These are phyloP conservation scores for Kluyveromyces marxianus DNA, from an alignment of 1,139 yeast genomes.

Conservation along the genomic window DNA sequence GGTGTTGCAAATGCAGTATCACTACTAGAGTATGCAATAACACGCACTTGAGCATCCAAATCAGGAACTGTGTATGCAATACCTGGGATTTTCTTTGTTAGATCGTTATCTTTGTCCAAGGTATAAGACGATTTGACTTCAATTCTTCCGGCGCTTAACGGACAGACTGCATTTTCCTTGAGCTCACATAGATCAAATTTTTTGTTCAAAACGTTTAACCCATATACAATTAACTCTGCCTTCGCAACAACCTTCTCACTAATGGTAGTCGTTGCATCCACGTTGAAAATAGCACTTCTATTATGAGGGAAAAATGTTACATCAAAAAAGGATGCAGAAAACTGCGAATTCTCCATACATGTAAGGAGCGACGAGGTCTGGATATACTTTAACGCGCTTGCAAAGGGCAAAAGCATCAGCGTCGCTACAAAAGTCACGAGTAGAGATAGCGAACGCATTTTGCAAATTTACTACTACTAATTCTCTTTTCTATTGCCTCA, in stretches of 20 bases:
- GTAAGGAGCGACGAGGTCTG: conserved; percentile 71
- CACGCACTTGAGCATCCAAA: conserved; percentile 84
- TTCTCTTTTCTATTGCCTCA: too few relatives aligned
- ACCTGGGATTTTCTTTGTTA: conserved; percentile 57
- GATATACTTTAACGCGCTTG: conserved; percentile 16
- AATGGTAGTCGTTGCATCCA: conserved; percentile 75
- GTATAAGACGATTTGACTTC: conserved; percentile 52
- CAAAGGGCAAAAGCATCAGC: neutral
- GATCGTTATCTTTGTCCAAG: conserved; percentile 33
- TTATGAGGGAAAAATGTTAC: conserved; percentile 65
- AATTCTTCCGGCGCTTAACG: conserved; percentile 79
- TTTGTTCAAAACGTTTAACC: conserved; percentile 56
- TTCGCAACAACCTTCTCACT: conserved; percentile 66
- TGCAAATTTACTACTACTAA: neutral
- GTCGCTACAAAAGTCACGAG: neutral
- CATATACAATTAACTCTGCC: conserved; percentile 70
- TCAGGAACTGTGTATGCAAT: conserved; percentile 90
- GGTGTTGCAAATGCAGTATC: conserved; percentile 35
- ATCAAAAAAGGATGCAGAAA: conserved; percentile 81
- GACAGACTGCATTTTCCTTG: conserved; percentile 60
- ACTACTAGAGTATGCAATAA: conserved; percentile 48
- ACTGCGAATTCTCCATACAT: conserved; percentile 85
- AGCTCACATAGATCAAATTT: conserved; percentile 58
- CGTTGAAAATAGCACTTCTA: conserved; percentile 52
- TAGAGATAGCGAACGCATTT: neutral